Base-by-base conservation (phyloP, 176 grass and related monocot species). In the Neostapfia colusana region DNA sequence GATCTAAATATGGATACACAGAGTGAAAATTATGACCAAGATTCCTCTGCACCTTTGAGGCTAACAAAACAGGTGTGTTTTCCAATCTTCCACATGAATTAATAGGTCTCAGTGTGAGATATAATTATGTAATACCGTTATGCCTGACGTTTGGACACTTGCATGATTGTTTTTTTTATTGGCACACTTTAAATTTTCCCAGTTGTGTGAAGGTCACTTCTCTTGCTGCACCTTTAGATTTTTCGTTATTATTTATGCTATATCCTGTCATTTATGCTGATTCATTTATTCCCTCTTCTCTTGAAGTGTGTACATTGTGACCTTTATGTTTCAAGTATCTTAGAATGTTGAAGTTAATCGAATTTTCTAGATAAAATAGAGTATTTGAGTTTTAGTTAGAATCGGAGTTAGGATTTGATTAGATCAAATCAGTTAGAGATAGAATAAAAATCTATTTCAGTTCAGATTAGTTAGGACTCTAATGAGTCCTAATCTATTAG, bases 1-100 rank as follows among this genome's bases (percentile, higher is more conserved):
- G 95, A 98, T 64, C 75, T 98, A 56, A 56, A 74, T 50, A 23
- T 97, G 23, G 69, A 93, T 79, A 83, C 74, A 8, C 69, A 89
- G 18, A 77, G 65, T 76, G 82, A 90, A 81, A 92, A 93, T 81
- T 98, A 89, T 84, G 89, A 98, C 37, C 72, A 69, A 43, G 95
- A 94, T 42, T 36, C 53, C 23, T 37, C 74, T 55, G 82, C 76
- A 36, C 26, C 71, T 67, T 42, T 53, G 65, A 78, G 72, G 63
- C 56, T 82, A 70, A 69, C 92, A 57, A 93, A 92, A 60, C 95
- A 91, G 81, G 93, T 89, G 45, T 65, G 21, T 44, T 38, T 53
- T 82, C 53, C 28, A 15, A 51, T 80, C 54, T 69, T 28, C 65
- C 24, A 65, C 56, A 28, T 58, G 55, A 35, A 6, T 7, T 38